These are phyloP conservation scores for Calamus simplicifolius DNA, from an alignment of 176 grass and related monocot genomes.

Conservation along the genomic window DNA sequence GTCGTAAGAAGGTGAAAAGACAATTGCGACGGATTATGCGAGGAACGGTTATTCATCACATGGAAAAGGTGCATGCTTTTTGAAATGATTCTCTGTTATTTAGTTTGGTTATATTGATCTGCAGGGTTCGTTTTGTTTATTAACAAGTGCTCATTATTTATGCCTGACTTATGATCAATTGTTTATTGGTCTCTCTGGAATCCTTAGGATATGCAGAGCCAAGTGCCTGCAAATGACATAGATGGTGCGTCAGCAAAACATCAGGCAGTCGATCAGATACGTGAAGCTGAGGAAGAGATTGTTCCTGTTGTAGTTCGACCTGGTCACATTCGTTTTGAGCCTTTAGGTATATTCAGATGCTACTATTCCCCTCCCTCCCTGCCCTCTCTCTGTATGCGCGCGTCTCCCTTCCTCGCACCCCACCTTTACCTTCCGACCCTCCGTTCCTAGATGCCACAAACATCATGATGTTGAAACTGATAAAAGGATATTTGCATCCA, in stretches of 20 bases:
- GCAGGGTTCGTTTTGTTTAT: slow-evolving; percentile 14
- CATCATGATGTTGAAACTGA: too few relatives aligned
- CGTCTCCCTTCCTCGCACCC: too few relatives aligned
- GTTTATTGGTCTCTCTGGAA: background rate
- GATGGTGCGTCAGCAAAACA: slow-evolving; percentile 22
- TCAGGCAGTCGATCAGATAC: slow-evolving; percentile 28
- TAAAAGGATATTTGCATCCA: too few relatives aligned
- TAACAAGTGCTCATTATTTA: background rate
- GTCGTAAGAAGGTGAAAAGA: slow-evolving; percentile 56
- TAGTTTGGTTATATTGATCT: slow-evolving; percentile 17
- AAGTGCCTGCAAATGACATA: slow-evolving; percentile 15
- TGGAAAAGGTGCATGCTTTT: slow-evolving; percentile 41
- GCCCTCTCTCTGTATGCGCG: too few relatives aligned
- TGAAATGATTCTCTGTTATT: slow-evolving; percentile 10
- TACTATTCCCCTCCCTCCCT: background rate
- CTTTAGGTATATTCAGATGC: slow-evolving; percentile 44
- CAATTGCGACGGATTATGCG: slow-evolving; percentile 1
- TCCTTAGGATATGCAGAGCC: background rate
- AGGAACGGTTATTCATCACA: slow-evolving; percentile 20
- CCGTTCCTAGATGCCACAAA: too few relatives aligned
- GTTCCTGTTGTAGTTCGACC: slow-evolving; percentile 68
- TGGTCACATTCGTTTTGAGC: slow-evolving; percentile 92
- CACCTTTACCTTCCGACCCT: too few relatives aligned
- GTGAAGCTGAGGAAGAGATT: slow-evolving; percentile 47
- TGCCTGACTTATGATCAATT: background rate